Conservation (phyloP, 768 basidiomycete genomes). For the Tylopilus cervinicoccineus region DNA sequence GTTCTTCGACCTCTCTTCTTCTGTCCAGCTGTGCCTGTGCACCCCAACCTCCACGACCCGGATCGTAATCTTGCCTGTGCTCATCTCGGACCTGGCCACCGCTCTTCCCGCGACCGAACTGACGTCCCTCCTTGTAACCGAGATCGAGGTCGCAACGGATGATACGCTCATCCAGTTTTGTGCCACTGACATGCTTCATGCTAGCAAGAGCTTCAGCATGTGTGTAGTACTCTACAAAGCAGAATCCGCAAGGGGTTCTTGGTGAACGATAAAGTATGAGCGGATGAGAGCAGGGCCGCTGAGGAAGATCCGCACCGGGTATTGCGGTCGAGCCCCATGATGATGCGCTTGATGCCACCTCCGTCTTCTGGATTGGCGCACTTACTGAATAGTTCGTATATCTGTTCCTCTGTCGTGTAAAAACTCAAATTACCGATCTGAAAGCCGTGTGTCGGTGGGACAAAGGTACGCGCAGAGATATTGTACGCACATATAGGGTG, state of each 20-base stretch:
- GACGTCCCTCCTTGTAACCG: constrained; percentile 93
- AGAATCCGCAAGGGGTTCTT: constrained; percentile 91
- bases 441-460: constrained; percentile 8
- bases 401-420: constrained; percentile 95
- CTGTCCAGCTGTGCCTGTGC: constrained; percentile 82
- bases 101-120: constrained; percentile 96
- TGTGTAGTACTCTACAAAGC: constrained; percentile 95
- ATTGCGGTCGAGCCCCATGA: constrained; percentile 92
- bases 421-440: constrained; percentile 92
- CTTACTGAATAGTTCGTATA: constrained; percentile 90
- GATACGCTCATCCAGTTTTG: constrained; percentile 97
- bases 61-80: constrained; percentile 94
- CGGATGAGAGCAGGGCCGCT: not conserved
- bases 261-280: constrained; percentile 10
- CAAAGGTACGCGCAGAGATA: constrained; percentile 13
- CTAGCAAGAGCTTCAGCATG: constrained; percentile 90
- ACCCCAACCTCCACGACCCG: constrained; percentile 94
- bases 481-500: constrained; percentile 79
- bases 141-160: constrained; percentile 97
- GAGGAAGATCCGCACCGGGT: constrained; percentile 53
- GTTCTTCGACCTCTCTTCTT: constrained; percentile 78
- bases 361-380: constrained; percentile 83
- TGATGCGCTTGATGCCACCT: constrained; percentile 88
- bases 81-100: constrained; percentile 97
- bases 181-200: constrained; percentile 94